Evolutionary conservation across 352 stramenopile genomes (phyloP), one percentile per base, ranked within the genome.

Genomic region (Halophytophthora polymorphica): DNA sequence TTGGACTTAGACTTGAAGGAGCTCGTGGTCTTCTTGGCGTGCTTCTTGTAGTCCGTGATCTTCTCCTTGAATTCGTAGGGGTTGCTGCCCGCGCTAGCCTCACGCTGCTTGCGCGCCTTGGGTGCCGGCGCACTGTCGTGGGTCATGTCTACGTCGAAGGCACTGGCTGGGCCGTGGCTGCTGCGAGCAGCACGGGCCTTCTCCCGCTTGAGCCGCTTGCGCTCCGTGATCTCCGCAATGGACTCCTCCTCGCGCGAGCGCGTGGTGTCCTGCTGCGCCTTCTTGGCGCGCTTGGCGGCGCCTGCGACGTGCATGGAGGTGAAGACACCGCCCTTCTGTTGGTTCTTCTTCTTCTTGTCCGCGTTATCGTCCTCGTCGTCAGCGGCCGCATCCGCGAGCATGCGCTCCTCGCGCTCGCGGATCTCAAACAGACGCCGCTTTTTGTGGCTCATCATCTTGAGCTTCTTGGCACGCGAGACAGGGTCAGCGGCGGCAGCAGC

Each of bases 1-100:
- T 87, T 86, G 44, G 64, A 43, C 71, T 97, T 96, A 56, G 86
- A 96, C 73, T 97, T 97, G 69, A 97, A 97, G 35, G 82, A 70
- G 47, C 69, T 79, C 35, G 70, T 73, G 18, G 79, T 71, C 64
- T 91, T 90, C 73, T 97, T 96, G 22, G 83, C 81, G 52, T 95
- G 77, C 66, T 93, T 94, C 70, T 94, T 93, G 50, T 76, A 88
- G 64, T 86, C 77, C 61, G 87, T 96, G 64, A 96, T 95, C 53
- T 94, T 95, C 73, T 95, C 81, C 65, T 96, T 95, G 64, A 93
- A 93, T 62, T 90, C 82, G 54, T 90, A 94, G 22, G 59, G 47
- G 46, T 77, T 84, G 60, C 81, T 90, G 17, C 67, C 67, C 10
- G 53, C 55, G 14, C 56, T 55, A 19, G 58, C 71, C 41, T 85